Conservation (phyloP, 2,329 filamentous ascomycete species). For the Phaeophleospora eucalypticola region DNA sequence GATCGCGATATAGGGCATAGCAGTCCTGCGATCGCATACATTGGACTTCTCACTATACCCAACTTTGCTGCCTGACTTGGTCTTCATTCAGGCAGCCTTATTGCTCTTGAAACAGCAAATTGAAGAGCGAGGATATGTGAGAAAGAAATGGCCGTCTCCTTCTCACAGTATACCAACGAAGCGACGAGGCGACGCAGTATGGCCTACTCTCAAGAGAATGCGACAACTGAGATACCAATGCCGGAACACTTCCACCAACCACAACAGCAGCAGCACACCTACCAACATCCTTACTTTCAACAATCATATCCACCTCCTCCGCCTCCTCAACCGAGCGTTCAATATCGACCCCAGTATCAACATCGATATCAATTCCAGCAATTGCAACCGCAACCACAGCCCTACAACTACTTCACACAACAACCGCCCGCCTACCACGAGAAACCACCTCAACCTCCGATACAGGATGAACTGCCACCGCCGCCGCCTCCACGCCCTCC, state of each 20-base stretch:
- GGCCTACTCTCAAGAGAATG: conserved; percentile 5
- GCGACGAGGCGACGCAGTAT: conserved; percentile 6
- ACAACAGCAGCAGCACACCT: no score
- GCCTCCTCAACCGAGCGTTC: neutral
- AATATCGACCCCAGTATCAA: no score
- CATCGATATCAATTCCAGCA: conserved; percentile 2
- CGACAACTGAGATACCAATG: conserved; percentile 7
- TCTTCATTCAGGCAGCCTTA: neutral
- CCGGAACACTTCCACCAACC: conserved; percentile 10
- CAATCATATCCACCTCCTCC: conserved; percentile 3
- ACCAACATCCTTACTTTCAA: neutral
- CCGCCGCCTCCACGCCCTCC: conserved; percentile 8
- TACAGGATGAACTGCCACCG: conserved; percentile 3
- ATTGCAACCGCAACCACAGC: neutral
- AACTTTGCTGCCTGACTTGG: neutral
- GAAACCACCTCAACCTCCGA: neutral
- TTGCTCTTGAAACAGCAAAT: no score
- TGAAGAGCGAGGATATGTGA: no score
- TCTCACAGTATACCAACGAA: conserved; percentile 7
- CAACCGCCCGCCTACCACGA: no score
- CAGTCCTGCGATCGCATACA: no score
- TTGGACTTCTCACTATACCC: neutral
- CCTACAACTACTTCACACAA: neutral
- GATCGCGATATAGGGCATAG: neutral
- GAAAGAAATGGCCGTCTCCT: conserved; percentile 14